Percentiles rank a stretch among this genome's conserved stretches.
These are phyloP conservation scores for Laburnicola sp. DNA, from an alignment of 2,329 filamentous ascomycete species.

Conservation along the genomic window DNA sequence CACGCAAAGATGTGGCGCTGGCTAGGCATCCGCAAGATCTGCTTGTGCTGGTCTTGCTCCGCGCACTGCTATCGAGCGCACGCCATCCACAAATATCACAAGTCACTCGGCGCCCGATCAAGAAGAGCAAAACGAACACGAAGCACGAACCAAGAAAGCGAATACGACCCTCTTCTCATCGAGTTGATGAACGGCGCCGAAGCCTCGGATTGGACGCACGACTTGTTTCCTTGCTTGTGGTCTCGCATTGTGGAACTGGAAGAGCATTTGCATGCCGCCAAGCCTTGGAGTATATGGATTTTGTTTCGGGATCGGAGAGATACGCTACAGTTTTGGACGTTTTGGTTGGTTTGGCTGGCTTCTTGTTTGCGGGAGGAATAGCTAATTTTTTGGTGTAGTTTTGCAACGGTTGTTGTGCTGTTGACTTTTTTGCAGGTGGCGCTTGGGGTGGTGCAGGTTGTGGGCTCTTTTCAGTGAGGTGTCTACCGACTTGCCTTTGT, in stretches of 20 bases:
- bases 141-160: not conserved
- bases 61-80: constrained; percentile 14
- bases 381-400: constrained; percentile 14
- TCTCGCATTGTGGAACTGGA: constrained; percentile 22
- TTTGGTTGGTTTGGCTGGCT: constrained; percentile 13
- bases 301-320: constrained; percentile 27
- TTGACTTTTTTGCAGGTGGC: constrained; percentile 23
- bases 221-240: constrained; percentile 26
- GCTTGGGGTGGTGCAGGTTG: constrained; percentile 23
- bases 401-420: constrained; percentile 25
- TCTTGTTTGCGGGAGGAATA: not conserved
- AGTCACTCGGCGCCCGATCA: not conserved
- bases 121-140: not conserved
- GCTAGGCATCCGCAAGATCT: constrained; percentile 12
- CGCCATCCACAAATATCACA: constrained; percentile 10
- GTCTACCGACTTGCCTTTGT: too few relatives aligned
- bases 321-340: constrained; percentile 30
- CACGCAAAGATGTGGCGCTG: constrained; percentile 14
- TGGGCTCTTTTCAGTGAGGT: constrained; percentile 22
- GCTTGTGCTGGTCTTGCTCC: constrained; percentile 26
- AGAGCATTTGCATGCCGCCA: constrained; percentile 21
- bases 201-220: constrained; percentile 22
- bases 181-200: constrained; percentile 13
- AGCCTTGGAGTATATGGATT: constrained; percentile 30
- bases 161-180: constrained; percentile 19